A percentile compares a stretch with the other conserved stretches of the same genome.
phyloP scores from a whole-genome alignment of 495 filamentous ascomycete genomes.

The Trichocladium antarcticum region DNA sequence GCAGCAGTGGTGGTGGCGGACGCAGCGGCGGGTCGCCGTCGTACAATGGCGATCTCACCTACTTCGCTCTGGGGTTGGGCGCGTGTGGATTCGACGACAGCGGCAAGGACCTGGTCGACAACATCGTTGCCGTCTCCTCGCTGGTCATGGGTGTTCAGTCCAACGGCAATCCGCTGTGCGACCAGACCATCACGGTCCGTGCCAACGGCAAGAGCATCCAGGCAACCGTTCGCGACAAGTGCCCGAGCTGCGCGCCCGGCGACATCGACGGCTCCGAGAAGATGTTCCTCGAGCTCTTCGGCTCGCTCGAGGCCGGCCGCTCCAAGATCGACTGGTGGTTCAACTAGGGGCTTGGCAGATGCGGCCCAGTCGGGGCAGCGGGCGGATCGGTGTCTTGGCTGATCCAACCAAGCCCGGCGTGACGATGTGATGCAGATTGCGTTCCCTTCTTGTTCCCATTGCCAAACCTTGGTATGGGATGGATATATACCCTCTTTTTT shows the following conservation, averaged over 20 bases:
- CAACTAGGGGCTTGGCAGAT: slow-evolving; percentile 18
- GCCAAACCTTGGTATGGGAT: background rate
- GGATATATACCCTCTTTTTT: slow-evolving; percentile 9
- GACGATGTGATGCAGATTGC: slow-evolving; percentile 8
- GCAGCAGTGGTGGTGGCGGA: slow-evolving; percentile 12
- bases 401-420: background rate
- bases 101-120: slow-evolving; percentile 29
- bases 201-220: slow-evolving; percentile 42
- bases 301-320: slow-evolving; percentile 28
- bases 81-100: slow-evolving; percentile 36
- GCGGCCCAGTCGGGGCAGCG: background rate
- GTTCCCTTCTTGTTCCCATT: background rate
- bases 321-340: slow-evolving; percentile 31
- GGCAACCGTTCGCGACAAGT: slow-evolving; percentile 61
- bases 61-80: slow-evolving; percentile 36
- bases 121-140: slow-evolving; percentile 37
- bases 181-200: slow-evolving; percentile 51
- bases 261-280: slow-evolving; percentile 41
- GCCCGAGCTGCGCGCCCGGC: slow-evolving; percentile 48
- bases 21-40: slow-evolving; percentile 11
- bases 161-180: slow-evolving; percentile 52
- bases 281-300: slow-evolving; percentile 36
- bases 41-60: slow-evolving; percentile 37
- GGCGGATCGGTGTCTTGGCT: background rate
- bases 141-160: slow-evolving; percentile 35